These are phyloP conservation scores for Colletotrichum godetiae DNA, from an alignment of 2,329 filamentous ascomycete species.

Conservation along the genomic window DNA sequence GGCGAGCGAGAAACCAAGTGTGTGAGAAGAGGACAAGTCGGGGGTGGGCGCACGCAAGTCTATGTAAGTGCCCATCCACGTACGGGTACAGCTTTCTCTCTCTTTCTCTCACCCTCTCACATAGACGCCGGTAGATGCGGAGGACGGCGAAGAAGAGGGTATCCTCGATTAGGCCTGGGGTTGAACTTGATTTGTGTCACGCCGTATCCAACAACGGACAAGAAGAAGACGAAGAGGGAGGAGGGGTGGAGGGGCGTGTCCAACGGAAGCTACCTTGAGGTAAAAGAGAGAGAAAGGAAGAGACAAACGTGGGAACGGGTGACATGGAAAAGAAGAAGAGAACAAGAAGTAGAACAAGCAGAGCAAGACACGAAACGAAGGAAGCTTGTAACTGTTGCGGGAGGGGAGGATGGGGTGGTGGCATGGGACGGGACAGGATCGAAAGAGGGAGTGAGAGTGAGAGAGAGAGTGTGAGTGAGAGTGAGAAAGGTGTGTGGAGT, in stretches of 20 bases:
- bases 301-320: background rate
- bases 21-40: background rate
- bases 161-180: background rate
- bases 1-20: background rate
- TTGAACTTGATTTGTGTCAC: conserved; percentile 8
- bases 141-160: background rate
- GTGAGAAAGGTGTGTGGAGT: background rate
- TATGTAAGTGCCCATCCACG: conserved; percentile 21
- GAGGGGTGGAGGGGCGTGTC: background rate
- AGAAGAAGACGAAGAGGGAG: background rate
- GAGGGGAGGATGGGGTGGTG: background rate
- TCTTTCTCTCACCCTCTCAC: background rate
- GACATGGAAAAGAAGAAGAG: background rate
- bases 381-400: background rate
- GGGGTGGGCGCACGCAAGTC: conserved; percentile 16
- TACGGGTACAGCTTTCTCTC: background rate
- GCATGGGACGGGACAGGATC: background rate
- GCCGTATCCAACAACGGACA: conserved; percentile 21
- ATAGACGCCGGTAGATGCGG: background rate
- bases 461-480: too few species aligned
- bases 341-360: background rate
- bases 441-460: too few species aligned
- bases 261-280: background rate
- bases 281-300: conserved; percentile 2
- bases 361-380: background rate